phyloP scores from a whole-genome alignment of 2,329 filamentous ascomycete species.

The Penicillium decumbens region DNA sequence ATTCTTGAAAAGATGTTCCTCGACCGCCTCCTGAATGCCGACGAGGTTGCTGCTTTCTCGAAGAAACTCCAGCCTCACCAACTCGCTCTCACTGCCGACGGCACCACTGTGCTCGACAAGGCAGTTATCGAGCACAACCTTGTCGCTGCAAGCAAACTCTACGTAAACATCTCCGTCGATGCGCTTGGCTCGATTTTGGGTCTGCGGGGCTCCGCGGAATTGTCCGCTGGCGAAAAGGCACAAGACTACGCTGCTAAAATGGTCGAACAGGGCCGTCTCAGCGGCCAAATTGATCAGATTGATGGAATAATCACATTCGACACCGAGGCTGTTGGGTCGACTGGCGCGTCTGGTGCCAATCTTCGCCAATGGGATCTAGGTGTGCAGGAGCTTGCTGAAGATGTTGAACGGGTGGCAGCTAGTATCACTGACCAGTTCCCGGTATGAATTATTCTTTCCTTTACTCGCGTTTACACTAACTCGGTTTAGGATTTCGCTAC shows the following conservation, averaged over 20 bases:
- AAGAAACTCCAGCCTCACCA: conserved; percentile 78
- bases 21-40: conserved; percentile 71
- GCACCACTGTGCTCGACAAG: conserved; percentile 85
- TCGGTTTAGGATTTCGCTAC: conserved; percentile 31
- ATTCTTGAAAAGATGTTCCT: conserved; percentile 98
- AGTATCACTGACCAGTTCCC: conserved; percentile 77
- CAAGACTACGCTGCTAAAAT: conserved; percentile 90
- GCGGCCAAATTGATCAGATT: conserved; percentile 91
- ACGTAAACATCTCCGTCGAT: conserved; percentile 71
- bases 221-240: conserved; percentile 62
- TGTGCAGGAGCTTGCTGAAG: conserved; percentile 78
- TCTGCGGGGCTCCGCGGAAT: conserved; percentile 51
- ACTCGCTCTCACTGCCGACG: conserved; percentile 81
- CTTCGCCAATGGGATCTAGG: conserved; percentile 85
- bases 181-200: conserved; percentile 73
- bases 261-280: conserved; percentile 88
- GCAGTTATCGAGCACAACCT: conserved; percentile 96
- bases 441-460: conserved; percentile 41
- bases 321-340: conserved; percentile 61
- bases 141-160: conserved; percentile 74
- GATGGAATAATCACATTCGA: conserved; percentile 85
- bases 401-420: conserved; percentile 81
- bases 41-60: conserved; percentile 84
- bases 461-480: conserved; percentile 4
- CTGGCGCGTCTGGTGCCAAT: conserved; percentile 55